Percentiles rank a stretch among this genome's conserved stretches.
Evolutionary conservation across 345 rosid species (phyloP).

Genomic region (Streptanthus diversifolius): DNA sequence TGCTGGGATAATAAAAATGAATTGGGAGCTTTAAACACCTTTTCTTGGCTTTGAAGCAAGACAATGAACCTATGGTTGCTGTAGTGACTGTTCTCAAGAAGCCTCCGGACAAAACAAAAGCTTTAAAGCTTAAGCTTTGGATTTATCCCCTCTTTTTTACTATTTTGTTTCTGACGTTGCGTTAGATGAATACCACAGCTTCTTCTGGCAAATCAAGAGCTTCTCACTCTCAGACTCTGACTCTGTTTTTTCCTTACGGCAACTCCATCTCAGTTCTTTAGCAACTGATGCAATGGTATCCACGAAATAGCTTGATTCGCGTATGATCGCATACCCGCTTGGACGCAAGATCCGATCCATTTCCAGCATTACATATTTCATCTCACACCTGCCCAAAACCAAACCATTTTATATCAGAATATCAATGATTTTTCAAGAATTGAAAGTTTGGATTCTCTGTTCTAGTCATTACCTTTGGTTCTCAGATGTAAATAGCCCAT

Average conservation of each 20-base stretch:
- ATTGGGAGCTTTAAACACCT: slow-evolving; percentile 23
- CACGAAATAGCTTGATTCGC: slow-evolving; percentile 71
- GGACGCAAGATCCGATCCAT: slow-evolving; percentile 94
- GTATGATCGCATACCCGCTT: slow-evolving; percentile 59
- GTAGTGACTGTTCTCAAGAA: slow-evolving; percentile 21
- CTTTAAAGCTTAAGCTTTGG: slow-evolving; percentile 26
- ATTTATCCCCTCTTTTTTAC: background rate
- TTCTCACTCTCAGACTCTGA: slow-evolving; percentile 65
- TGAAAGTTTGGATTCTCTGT: background rate
- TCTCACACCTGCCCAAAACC: slow-evolving; percentile 64
- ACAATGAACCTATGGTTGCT: slow-evolving; percentile 10
- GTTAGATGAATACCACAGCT: slow-evolving; percentile 70
- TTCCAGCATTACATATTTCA: slow-evolving; percentile 80
- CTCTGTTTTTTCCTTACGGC: slow-evolving; percentile 72
- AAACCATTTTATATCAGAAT: background rate
- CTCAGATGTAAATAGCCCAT: slow-evolving; percentile 81
- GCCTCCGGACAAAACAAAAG: slow-evolving; percentile 10
- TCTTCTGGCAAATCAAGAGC: slow-evolving; percentile 83
- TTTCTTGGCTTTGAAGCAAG: slow-evolving; percentile 28
- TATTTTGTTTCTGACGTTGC: slow-evolving; percentile 14
- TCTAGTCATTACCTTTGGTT: slow-evolving; percentile 69
- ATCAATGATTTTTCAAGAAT: background rate
- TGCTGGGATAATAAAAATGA: slow-evolving; percentile 25
- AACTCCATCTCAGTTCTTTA: slow-evolving; percentile 82
- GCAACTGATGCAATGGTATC: slow-evolving; percentile 63